A percentile compares a stretch with the other conserved stretches of the same genome.
phyloP scores from a whole-genome alignment of 129 eudicot genomes.

The Erigeron canadensis region DNA sequence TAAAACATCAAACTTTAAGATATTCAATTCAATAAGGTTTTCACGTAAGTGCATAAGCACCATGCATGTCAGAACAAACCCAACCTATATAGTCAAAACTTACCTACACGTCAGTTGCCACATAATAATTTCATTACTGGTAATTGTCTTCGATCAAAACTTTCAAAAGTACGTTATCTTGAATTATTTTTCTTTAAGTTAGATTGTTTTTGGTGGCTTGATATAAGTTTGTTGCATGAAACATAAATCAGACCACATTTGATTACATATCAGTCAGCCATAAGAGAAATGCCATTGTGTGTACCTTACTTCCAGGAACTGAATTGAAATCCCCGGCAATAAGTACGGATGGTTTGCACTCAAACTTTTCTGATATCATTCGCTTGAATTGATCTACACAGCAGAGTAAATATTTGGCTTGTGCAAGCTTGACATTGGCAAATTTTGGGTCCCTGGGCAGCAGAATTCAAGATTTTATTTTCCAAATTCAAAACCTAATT shows the following conservation, averaged over 20 bases:
- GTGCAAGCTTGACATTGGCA: slow-evolving; percentile 94
- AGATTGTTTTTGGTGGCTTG: not conserved
- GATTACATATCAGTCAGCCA: not conserved
- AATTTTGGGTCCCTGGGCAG: slow-evolving; percentile 82
- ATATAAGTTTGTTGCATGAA: too few species aligned
- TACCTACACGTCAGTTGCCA: not conserved
- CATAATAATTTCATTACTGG: not conserved
- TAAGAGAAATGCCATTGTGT: not conserved
- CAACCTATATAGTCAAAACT: not conserved
- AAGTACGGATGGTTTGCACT: slow-evolving; percentile 74
- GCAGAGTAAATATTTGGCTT: slow-evolving; percentile 72
- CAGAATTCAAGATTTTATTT: not conserved
- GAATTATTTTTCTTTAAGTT: not conserved
- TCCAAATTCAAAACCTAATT: not conserved
- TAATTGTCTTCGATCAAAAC: not conserved
- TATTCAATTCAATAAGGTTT: too few species aligned
- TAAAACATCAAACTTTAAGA: too few species aligned
- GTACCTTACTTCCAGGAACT: slow-evolving; percentile 85
- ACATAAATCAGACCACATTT: not conserved
- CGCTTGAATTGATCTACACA: slow-evolving; percentile 55
- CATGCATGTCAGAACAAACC: not conserved
- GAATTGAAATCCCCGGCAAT: slow-evolving; percentile 96
- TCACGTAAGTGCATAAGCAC: not conserved
- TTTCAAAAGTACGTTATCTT: not conserved
- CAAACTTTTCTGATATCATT: slow-evolving; percentile 49